Evolutionary conservation across 805 yeast species (phyloP).

Genomic region (Yarrowia divulgata): DNA sequence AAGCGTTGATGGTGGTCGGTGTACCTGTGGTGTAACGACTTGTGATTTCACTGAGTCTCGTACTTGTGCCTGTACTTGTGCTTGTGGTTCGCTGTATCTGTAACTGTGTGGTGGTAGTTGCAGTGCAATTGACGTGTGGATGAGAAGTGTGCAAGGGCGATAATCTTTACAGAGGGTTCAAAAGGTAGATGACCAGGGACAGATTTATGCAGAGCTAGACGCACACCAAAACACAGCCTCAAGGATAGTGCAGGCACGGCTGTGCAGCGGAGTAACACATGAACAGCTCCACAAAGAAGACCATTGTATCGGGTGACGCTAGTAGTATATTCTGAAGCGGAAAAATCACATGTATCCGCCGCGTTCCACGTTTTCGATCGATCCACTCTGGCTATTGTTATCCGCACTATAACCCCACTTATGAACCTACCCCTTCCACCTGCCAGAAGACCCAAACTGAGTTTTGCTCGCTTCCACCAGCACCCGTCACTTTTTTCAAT

Average conservation of each 20-base stretch:
- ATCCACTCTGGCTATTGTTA: neutral
- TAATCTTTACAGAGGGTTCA: constrained; percentile 8
- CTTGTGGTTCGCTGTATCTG: neutral
- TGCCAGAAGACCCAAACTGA: constrained; percentile 7
- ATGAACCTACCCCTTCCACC: constrained; percentile 1
- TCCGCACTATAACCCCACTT: constrained; percentile 15
- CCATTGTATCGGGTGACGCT: neutral
- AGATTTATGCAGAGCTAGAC: constrained; percentile 11
- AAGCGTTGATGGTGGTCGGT: neutral
- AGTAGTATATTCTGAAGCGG: neutral
- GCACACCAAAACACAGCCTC: constrained; percentile 32
- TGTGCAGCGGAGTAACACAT: constrained; percentile 18
- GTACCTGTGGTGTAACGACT: neutral
- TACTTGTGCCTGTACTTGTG: neutral
- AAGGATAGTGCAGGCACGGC: constrained; percentile 26
- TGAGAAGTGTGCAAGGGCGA: neutral
- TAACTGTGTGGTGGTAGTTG: constrained; percentile 6
- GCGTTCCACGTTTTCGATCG: neutral
- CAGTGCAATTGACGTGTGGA: constrained; percentile 12
- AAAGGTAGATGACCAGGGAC: constrained; percentile 18
- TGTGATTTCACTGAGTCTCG: neutral
- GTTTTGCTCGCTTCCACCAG: constrained; percentile 31
- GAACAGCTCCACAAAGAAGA: neutral
- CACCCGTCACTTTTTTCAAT: neutral
- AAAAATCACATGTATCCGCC: neutral